Evolutionary conservation across 768 basidiomycete species (phyloP).

Genomic region (Mrakia hoshinonis): DNA sequence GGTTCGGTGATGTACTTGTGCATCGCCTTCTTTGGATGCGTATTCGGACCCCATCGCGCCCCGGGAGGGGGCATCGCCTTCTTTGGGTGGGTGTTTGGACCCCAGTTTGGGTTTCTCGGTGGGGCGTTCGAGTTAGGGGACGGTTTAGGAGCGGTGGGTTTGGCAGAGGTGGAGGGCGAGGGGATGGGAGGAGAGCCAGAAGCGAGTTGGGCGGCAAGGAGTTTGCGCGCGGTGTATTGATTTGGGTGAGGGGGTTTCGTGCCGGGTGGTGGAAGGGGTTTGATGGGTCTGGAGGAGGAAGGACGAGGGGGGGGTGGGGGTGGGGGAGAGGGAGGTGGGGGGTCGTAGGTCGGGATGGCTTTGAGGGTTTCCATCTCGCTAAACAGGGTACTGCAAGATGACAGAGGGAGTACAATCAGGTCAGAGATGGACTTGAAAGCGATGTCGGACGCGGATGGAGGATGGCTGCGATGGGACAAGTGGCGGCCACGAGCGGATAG

Average conservation of each 20-base stretch:
- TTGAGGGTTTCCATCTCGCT: constrained; percentile 11
- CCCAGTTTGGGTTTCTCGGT: not conserved
- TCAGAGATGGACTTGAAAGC: not conserved
- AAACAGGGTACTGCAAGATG: not conserved
- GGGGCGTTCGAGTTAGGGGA: not conserved
- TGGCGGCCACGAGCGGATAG: not conserved
- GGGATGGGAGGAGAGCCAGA: too few relatives aligned
- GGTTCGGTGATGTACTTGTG: not conserved
- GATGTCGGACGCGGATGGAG: too few relatives aligned
- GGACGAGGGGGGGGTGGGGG: not conserved
- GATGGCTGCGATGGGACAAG: not conserved
- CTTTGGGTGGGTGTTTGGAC: constrained; percentile 9
- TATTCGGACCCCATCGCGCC: not conserved
- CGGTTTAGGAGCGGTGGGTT: not conserved
- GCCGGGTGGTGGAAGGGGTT: not conserved
- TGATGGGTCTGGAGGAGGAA: not conserved
- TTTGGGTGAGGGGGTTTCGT: not conserved
- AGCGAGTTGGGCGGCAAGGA: too few relatives aligned
- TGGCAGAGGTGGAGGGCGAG: too few relatives aligned
- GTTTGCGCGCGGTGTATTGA: too few relatives aligned
- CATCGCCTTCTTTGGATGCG: not conserved
- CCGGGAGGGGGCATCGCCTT: constrained; percentile 3
- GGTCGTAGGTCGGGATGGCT: not conserved
- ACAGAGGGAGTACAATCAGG: not conserved
- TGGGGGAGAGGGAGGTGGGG: not conserved